Evolutionary conservation across 2,329 filamentous ascomycete genomes (phyloP).

Genomic region (Neocatenulostroma microsporum): DNA sequence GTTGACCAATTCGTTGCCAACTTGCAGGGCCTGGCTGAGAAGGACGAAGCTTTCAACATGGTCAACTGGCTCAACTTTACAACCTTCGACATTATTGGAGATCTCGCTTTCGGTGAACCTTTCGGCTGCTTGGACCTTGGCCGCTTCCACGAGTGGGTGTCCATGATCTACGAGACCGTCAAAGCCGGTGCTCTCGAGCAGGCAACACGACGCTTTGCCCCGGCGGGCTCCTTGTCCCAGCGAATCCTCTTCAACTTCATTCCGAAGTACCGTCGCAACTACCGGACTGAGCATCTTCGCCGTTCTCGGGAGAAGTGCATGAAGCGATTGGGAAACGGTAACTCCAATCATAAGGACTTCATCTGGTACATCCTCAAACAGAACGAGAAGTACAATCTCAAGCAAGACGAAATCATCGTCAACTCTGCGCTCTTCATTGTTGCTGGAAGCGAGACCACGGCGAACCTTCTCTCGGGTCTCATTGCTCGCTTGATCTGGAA

Average conservation of each 20-base stretch:
- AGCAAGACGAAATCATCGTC: slow-evolving; percentile 25
- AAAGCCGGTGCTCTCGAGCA: slow-evolving; percentile 17
- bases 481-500: slow-evolving; percentile 66
- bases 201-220: slow-evolving; percentile 9
- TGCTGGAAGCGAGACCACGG: slow-evolving; percentile 71
- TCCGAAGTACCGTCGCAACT: slow-evolving; percentile 8
- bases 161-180: slow-evolving; percentile 19
- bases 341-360: slow-evolving; percentile 7
- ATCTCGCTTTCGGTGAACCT: slow-evolving; percentile 28
- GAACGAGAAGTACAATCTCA: slow-evolving; percentile 15
- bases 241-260: slow-evolving; percentile 10
- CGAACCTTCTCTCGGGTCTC: slow-evolving; percentile 60
- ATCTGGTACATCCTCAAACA: slow-evolving; percentile 16
- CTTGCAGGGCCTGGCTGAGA: slow-evolving; percentile 26
- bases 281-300: slow-evolving; percentile 10
- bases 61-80: slow-evolving; percentile 25
- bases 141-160: slow-evolving; percentile 31
- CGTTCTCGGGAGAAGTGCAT: slow-evolving; percentile 11
- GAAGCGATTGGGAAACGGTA: slow-evolving; percentile 13
- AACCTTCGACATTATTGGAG: slow-evolving; percentile 25
- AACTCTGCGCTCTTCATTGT: slow-evolving; percentile 37
- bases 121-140: slow-evolving; percentile 25
- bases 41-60: slow-evolving; percentile 21
- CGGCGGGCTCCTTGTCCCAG: slow-evolving; percentile 11
- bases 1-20: slow-evolving; percentile 34